Base-by-base conservation (phyloP, 228 moss, liverwort and hornwort species). In the Sphagnum magellanicum region DNA sequence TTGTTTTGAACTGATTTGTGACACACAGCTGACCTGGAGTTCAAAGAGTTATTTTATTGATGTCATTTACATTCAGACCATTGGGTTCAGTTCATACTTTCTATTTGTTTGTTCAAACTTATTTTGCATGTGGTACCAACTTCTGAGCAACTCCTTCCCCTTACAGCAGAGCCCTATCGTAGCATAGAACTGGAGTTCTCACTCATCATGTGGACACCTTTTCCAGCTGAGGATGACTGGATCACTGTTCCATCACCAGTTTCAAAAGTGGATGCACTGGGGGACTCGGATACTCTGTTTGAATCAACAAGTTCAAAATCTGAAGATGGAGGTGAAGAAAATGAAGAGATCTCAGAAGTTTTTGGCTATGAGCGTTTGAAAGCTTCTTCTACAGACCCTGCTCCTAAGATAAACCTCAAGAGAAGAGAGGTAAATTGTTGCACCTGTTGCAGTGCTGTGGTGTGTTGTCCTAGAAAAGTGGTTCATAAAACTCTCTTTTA, bases 371-470 rank as follows among this genome's bases (percentile, higher is more conserved):
- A 87, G 10, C 71, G 75, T 7, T 60, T 92, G 79, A 89, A 79
- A 66, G 76, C 65, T 59, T 79, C 73, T n/a, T 76, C 92, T 52
- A 61, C 70, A 7, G 71, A 80, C 60, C 80, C 83, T 48, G 75
- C 78, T 16, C 64, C 63, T 12, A 79, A 66, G 63, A 79, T 92
- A 59, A 79, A 89, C 68, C 72, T 81, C 14, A 92, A 74, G 12
- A 87, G 72, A 67, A 79, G 87, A 81, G 92, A 92, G 89, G 92
- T 92, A 69, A 53, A 55, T 8, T 55, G 32, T 32, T 32, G 32
- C 32, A 32, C 32, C 32, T 32, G 3, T 32, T 32, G 32, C 32
- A 32, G 32, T 32, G 32, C 32, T 32, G 32, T 32, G 32, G 32
- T 32, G 32, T 32, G 32, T 32, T 32, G 32, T 32, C 32, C 32